Percentiles rank a stretch among this genome's conserved stretches.
phyloP scores from a whole-genome alignment of 371 early-diverging fungal species.

The Apophysomyces ossiformis region DNA sequence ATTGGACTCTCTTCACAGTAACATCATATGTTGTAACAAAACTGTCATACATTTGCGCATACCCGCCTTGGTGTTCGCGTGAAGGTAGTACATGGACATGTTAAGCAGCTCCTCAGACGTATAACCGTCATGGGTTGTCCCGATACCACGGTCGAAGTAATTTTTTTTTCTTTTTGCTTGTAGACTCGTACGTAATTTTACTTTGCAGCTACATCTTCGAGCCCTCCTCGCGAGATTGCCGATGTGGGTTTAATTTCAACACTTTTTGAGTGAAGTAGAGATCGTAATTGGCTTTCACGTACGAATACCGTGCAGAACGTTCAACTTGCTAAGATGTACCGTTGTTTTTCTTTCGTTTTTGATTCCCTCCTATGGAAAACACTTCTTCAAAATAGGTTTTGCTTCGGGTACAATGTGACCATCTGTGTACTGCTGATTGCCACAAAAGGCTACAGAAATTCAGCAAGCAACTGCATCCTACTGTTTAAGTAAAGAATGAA shows the following conservation, averaged over 20 bases:
- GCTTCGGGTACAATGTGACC: neutral
- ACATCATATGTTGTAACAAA: neutral
- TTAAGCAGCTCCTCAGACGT: neutral
- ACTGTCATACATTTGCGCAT: neutral
- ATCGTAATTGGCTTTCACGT: neutral
- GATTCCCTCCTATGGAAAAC: neutral
- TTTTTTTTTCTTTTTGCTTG: neutral
- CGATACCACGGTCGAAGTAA: slow-evolving; percentile 9
- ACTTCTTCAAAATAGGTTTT: neutral
- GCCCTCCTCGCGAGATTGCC: neutral
- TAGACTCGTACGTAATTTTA: neutral
- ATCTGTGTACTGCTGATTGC: neutral
- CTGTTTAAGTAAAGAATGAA: too few relatives aligned
- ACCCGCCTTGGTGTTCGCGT: neutral
- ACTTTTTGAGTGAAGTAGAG: neutral
- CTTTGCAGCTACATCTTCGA: neutral
- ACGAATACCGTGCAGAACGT: neutral
- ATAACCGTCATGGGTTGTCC: slow-evolving; percentile 2
- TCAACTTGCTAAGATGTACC: neutral
- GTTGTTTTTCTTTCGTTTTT: neutral
- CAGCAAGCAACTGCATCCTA: neutral
- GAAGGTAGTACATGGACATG: neutral
- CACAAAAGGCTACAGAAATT: neutral
- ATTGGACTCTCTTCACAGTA: neutral
- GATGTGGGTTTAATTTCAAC: neutral